Conservation (phyloP, 1,139 yeast genomes). For the Hyphopichia fennica region DNA sequence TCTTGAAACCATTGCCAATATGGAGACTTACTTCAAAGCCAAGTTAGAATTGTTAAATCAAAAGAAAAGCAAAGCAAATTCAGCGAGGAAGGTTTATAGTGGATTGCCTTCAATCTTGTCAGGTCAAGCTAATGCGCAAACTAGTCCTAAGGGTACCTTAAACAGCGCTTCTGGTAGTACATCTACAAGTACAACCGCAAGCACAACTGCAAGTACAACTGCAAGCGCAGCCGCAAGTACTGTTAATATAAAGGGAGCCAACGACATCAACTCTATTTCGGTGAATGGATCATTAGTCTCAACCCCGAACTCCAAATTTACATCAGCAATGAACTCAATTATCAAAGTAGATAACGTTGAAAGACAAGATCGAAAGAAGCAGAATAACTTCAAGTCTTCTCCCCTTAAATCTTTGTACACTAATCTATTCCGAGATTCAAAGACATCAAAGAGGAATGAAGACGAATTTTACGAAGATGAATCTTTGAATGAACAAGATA, state of each 20-base stretch:
- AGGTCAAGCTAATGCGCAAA: not conserved
- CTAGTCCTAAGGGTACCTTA: not conserved
- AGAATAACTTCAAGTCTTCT: not conserved
- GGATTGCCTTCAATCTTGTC: not conserved
- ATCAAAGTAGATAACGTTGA: not conserved
- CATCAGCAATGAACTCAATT: not conserved
- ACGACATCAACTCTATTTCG: not conserved
- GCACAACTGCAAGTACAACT: not conserved
- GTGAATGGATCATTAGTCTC: slow-evolving; percentile 1
- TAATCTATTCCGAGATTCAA: not conserved
- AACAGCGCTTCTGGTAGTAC: not conserved
- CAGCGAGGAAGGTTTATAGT: not conserved
- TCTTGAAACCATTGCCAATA: slow-evolving; percentile 15
- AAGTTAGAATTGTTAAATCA: slow-evolving; percentile 5
- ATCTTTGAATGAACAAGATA: slow-evolving; percentile 10
- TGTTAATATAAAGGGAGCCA: not conserved
- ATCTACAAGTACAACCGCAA: not conserved
- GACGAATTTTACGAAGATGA: not conserved
- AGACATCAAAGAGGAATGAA: not conserved
- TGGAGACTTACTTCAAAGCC: slow-evolving; percentile 18
- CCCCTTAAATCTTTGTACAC: not conserved
- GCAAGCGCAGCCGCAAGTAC: not conserved
- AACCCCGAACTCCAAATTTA: slow-evolving; percentile 3
- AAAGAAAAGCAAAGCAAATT: not conserved
- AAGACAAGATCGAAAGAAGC: not conserved